Evolutionary conservation across 345 rosid genomes (phyloP).

Genomic region (Syzygium aqueum): DNA sequence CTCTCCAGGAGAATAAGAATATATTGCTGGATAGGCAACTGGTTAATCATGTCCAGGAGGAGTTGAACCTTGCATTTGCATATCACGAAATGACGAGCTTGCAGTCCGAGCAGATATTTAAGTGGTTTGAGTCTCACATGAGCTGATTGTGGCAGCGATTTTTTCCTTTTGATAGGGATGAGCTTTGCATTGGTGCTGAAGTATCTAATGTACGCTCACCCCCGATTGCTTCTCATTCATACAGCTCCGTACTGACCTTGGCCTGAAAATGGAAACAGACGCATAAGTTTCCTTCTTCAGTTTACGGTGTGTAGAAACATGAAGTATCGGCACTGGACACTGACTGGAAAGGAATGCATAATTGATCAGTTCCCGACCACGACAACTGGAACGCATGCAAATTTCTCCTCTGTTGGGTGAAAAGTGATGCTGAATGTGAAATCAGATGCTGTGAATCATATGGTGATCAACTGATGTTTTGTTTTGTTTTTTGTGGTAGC

Average conservation of each 20-base stretch:
- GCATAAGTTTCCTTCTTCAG: neutral
- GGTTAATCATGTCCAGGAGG: conserved; percentile 73
- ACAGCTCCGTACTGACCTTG: neutral
- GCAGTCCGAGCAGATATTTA: conserved; percentile 71
- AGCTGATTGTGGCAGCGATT: conserved; percentile 6
- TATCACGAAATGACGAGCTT: conserved; percentile 92
- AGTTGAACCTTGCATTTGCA: conserved; percentile 88
- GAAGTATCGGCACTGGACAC: neutral
- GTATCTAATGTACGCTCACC: neutral
- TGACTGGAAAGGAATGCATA: neutral
- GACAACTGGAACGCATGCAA: neutral
- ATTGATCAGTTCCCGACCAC: neutral
- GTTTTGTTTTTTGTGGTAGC: neutral
- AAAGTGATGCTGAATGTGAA: neutral
- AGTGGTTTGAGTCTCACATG: conserved; percentile 89
- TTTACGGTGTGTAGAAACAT: neutral
- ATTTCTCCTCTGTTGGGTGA: neutral
- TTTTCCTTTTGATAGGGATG: neutral
- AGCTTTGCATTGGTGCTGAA: neutral
- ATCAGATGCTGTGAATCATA: neutral
- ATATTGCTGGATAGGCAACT: conserved; percentile 33
- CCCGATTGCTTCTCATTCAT: neutral
- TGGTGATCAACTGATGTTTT: neutral
- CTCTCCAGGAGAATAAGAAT: conserved; percentile 21
- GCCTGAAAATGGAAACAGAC: neutral